These are phyloP conservation scores for Talaromyces stipitatus DNA, from an alignment of 495 filamentous ascomycete genomes.

Conservation along the genomic window DNA sequence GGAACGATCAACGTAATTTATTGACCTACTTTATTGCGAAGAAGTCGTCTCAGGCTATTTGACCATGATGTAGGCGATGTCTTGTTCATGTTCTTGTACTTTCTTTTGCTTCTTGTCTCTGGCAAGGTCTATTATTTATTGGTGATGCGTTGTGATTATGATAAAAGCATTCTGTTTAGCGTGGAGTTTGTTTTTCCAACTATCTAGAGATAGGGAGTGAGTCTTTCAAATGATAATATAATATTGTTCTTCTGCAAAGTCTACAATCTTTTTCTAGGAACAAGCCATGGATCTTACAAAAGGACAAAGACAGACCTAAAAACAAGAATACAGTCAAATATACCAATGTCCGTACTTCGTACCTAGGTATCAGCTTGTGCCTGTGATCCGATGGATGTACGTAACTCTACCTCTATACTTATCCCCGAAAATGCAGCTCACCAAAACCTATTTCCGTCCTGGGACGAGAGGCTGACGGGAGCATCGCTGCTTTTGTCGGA, in stretches of 20 bases:
- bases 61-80: neutral
- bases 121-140: neutral
- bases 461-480: no score
- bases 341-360: neutral
- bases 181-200: neutral
- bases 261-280: no score
- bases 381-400: no score
- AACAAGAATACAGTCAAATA: no score
- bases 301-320: no score
- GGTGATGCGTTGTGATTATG: neutral
- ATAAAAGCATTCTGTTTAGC: conserved; percentile 1
- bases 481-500: no score
- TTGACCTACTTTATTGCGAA: conserved; percentile 81
- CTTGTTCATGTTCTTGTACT: neutral
- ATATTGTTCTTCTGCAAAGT: neutral
- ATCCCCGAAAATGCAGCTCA: no score
- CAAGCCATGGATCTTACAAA: no score
- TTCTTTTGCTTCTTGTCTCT: neutral
- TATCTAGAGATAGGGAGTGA: neutral
- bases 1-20: conserved; percentile 62
- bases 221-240: neutral
- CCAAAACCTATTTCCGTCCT: no score
- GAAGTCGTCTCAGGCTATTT: conserved; percentile 9
- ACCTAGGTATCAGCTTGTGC: no score
- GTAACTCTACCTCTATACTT: no score